These are phyloP conservation scores for Coemansia sp. DNA, from an alignment of 192 early-diverging fungal species.

Conservation along the genomic window DNA sequence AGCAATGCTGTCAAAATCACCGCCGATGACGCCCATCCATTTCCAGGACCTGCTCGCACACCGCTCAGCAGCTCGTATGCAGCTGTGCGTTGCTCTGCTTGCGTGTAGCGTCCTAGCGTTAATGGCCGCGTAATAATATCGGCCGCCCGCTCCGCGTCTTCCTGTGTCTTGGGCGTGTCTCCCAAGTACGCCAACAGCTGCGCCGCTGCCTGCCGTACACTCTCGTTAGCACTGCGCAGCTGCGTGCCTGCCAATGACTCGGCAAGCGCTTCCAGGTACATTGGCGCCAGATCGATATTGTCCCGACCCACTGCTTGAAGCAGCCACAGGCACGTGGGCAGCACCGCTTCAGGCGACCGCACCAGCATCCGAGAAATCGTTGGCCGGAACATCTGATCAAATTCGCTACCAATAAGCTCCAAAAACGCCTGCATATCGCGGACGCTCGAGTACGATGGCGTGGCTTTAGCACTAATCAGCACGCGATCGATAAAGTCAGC, in stretches of 20 bases:
- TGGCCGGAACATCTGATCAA: slow-evolving; percentile 60
- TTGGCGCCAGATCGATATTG: slow-evolving; percentile 55
- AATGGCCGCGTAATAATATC: slow-evolving; percentile 36
- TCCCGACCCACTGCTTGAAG: slow-evolving; percentile 59
- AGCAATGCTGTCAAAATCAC: slow-evolving; percentile 63
- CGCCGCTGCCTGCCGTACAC: slow-evolving; percentile 26
- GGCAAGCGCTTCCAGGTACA: slow-evolving; percentile 64
- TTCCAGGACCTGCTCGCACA: slow-evolving; percentile 27
- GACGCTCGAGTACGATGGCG: slow-evolving; percentile 25
- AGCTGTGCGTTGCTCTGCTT: slow-evolving; percentile 67
- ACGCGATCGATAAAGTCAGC: slow-evolving; percentile 26
- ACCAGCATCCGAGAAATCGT: slow-evolving; percentile 75
- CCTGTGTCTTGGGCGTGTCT: slow-evolving; percentile 25
- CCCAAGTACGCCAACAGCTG: slow-evolving; percentile 31
- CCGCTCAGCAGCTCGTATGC: slow-evolving; percentile 60
- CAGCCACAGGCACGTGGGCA: slow-evolving; percentile 62
- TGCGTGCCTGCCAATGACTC: slow-evolving; percentile 36
- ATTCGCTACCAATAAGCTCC: slow-evolving; percentile 54
- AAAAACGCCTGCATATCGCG: slow-evolving; percentile 63
- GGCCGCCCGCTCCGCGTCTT: slow-evolving; percentile 14
- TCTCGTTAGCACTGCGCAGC: slow-evolving; percentile 37
- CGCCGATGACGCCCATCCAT: slow-evolving; percentile 38
- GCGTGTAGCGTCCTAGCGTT: slow-evolving; percentile 57
- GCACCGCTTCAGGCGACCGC: slow-evolving; percentile 80
- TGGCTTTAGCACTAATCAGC: slow-evolving; percentile 18